Conservation (phyloP, 306 rosid genomes). For the Mimosa pudica region DNA sequence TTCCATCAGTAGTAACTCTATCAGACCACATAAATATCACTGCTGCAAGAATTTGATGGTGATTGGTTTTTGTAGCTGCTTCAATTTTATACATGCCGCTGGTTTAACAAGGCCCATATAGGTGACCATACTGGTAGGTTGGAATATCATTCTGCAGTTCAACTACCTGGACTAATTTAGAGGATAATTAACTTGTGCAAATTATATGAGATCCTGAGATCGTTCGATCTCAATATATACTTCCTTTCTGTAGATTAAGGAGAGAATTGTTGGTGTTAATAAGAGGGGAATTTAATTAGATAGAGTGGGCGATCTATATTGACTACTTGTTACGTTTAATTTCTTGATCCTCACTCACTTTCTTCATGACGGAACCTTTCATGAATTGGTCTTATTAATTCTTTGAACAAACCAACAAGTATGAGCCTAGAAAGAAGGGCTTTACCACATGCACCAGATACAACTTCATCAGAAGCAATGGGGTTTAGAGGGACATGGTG, state of each 20-base stretch:
- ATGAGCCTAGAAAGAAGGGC: neutral
- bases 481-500: neutral
- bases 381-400: neutral
- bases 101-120: neutral
- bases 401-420: neutral
- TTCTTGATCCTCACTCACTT: neutral
- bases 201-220: neutral
- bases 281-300: neutral
- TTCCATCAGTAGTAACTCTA: conserved; percentile 42
- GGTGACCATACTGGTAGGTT: conserved; percentile 30
- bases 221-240: neutral
- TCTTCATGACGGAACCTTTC: conserved; percentile 30
- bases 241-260: neutral
- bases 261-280: neutral
- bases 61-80: conserved; percentile 20
- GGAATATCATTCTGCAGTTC: conserved; percentile 54
- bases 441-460: neutral
- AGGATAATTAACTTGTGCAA: neutral
- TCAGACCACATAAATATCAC: neutral
- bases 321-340: conserved; percentile 38
- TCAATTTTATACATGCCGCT: conserved; percentile 34
- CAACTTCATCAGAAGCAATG: neutral
- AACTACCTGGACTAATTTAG: conserved; percentile 49
- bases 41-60: neutral
- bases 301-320: conserved; percentile 58